These are phyloP conservation scores for Croton laevigatus DNA, from an alignment of 441 rosid species.

Conservation along the genomic window DNA sequence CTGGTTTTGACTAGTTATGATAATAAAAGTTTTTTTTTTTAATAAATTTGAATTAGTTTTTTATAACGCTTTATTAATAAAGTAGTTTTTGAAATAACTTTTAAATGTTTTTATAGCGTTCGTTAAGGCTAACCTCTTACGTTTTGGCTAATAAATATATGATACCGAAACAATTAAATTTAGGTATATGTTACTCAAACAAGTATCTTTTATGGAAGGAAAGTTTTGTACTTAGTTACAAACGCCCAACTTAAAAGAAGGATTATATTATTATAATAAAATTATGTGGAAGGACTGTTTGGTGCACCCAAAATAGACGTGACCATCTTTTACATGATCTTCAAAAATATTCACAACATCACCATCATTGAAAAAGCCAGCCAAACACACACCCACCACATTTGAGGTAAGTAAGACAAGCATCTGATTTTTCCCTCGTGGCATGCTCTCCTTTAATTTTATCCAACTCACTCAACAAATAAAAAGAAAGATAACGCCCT, in stretches of 20 bases:
- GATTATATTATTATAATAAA: neutral
- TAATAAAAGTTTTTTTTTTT: too few species aligned
- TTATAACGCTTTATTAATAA: too few species aligned
- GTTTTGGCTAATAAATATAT: too few species aligned
- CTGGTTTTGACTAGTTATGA: too few species aligned
- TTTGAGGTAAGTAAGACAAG: constrained; percentile 22
- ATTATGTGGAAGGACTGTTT: neutral
- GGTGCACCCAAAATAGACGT: neutral
- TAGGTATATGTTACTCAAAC: too few species aligned
- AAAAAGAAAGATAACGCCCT: neutral
- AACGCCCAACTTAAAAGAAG: neutral
- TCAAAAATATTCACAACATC: constrained; percentile 7
- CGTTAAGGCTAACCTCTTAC: too few species aligned
- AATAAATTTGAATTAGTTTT: too few species aligned
- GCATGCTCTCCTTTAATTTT: neutral
- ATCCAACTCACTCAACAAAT: neutral
- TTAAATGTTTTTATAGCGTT: too few species aligned
- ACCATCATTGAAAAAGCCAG: constrained; percentile 29
- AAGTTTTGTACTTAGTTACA: too few species aligned
- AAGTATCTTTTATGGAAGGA: too few species aligned
- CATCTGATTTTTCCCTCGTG: constrained; percentile 27
- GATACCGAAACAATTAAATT: too few species aligned
- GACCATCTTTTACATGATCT: neutral
- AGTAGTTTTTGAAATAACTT: too few species aligned
- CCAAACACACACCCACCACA: constrained; percentile 20